phyloP scores from a whole-genome alignment of 768 basidiomycete genomes.

The Antrodiella citrinella region DNA sequence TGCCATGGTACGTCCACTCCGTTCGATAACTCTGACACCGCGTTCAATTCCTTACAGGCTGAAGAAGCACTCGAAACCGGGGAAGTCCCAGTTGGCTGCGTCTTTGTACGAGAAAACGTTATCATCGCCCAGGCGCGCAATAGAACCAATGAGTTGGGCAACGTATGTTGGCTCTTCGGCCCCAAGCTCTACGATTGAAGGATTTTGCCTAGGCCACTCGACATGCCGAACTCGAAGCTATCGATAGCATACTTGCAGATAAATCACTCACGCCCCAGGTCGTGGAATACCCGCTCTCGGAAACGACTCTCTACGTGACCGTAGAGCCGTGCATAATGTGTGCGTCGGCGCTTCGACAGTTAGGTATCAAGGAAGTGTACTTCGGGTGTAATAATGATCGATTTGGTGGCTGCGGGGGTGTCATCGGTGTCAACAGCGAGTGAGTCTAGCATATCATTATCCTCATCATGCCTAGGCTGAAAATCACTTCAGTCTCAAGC shows the following conservation, averaged over 20 bases:
- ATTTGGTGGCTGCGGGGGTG: slow-evolving; percentile 95
- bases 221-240: slow-evolving; percentile 96
- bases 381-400: slow-evolving; percentile 95
- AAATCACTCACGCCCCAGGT: slow-evolving; percentile 42
- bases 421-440: slow-evolving; percentile 79
- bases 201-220: slow-evolving; percentile 66
- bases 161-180: slow-evolving; percentile 41
- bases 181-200: neutral
- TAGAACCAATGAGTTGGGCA: slow-evolving; percentile 87
- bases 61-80: slow-evolving; percentile 76
- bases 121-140: slow-evolving; percentile 87
- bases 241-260: slow-evolving; percentile 76
- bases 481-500: slow-evolving; percentile 40
- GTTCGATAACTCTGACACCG: slow-evolving; percentile 2
- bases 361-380: slow-evolving; percentile 84
- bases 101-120: slow-evolving; percentile 75
- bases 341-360: slow-evolving; percentile 87
- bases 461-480: neutral
- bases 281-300: slow-evolving; percentile 55
- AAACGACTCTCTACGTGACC: slow-evolving; percentile 90
- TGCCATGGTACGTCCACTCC: slow-evolving; percentile 46
- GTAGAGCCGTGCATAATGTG: slow-evolving; percentile 99
- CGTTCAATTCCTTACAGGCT: slow-evolving; percentile 37
- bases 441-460: slow-evolving; percentile 25
- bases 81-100: slow-evolving; percentile 96